phyloP scores from a whole-genome alignment of 78 protist species.

The Pirum gemmata region DNA sequence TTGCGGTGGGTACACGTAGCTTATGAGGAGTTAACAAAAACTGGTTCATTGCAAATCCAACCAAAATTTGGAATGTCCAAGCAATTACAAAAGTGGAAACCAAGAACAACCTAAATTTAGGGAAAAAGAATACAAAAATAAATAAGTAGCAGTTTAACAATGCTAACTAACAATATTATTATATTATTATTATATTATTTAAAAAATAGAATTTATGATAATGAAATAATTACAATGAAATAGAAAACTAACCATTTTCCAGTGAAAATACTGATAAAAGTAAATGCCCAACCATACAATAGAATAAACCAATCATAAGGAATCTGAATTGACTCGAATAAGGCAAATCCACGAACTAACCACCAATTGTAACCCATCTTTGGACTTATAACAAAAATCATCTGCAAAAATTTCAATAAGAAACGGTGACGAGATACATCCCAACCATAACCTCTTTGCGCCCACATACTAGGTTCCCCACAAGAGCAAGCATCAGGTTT shows the following conservation, averaged over 20 bases:
- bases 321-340: background rate
- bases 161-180: background rate
- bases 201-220: no score
- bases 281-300: background rate
- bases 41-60: background rate
- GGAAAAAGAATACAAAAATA: no score
- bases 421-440: constrained; percentile 39
- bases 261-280: background rate
- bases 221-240: background rate
- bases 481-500: background rate
- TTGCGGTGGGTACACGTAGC: background rate
- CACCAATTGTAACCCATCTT: background rate
- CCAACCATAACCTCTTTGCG: constrained; percentile 40
- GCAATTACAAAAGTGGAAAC: background rate
- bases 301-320: constrained; percentile 14
- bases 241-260: background rate
- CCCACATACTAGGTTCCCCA: constrained; percentile 11
- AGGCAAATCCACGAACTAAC: constrained; percentile 12
- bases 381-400: background rate
- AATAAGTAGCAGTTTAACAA: background rate
- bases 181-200: no score
- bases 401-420: constrained; percentile 14
- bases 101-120: background rate
- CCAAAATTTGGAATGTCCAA: constrained; percentile 30
- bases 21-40: background rate